These are phyloP conservation scores for Leptodontidium sp. DNA, from an alignment of 2,329 filamentous ascomycete genomes.

Conservation along the genomic window DNA sequence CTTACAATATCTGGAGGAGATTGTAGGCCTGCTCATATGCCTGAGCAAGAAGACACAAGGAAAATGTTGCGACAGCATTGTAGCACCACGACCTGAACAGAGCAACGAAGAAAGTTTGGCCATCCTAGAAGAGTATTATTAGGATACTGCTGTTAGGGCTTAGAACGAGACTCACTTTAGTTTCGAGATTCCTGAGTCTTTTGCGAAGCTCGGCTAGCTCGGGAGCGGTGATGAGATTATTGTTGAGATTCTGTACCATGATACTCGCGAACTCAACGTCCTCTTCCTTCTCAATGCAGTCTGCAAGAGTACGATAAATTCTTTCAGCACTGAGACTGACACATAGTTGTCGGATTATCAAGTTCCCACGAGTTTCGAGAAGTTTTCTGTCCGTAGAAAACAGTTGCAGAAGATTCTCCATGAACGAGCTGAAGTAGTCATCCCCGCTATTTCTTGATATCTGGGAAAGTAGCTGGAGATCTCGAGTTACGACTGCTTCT, in stretches of 20 bases:
- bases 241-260: constrained; percentile 99
- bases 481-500: constrained; percentile 94
- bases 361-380: constrained; percentile 89
- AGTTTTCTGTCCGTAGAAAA: constrained; percentile 94
- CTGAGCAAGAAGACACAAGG: constrained; percentile 91
- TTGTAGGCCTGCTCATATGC: constrained; percentile 99
- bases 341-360: constrained; percentile 96
- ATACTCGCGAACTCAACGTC: constrained; percentile 99
- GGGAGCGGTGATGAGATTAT: constrained; percentile 97
- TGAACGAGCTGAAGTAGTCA: constrained; percentile 96
- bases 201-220: constrained; percentile 92
- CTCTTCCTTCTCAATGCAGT: constrained; percentile 97
- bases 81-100: constrained; percentile 98
- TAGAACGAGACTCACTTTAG: constrained; percentile 62
- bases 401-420: constrained; percentile 93
- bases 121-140: constrained; percentile 66
- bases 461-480: constrained; percentile 91
- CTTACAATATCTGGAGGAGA: constrained; percentile 89
- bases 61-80: constrained; percentile 97
- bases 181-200: constrained; percentile 87
- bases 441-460: constrained; percentile 97
- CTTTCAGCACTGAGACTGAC: constrained; percentile 91
- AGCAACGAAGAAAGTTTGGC: constrained; percentile 93
- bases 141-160: constrained; percentile 18
- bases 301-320: constrained; percentile 94